Percentiles rank a stretch among this genome's conserved stretches.
phyloP scores from a whole-genome alignment of 164 flowering plant genomes.

The Nymphaea thermarum region DNA sequence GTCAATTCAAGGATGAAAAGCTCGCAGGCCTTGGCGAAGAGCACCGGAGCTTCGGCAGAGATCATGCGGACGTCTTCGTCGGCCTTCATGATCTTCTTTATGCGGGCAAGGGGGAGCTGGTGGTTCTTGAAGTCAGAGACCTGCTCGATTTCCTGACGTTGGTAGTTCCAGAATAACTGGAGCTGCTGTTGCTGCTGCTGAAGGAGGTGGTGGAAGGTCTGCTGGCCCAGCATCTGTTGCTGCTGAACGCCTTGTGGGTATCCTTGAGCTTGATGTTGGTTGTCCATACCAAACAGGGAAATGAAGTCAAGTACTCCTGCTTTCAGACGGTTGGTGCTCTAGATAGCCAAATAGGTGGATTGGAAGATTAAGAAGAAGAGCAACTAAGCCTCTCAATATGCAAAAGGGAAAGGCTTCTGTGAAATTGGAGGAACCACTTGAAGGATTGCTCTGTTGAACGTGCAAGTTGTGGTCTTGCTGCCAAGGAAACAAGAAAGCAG shows the following conservation, averaged over 20 bases:
- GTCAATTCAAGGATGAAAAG: constrained; percentile 89
- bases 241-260: constrained; percentile 3
- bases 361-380: too few species aligned
- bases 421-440: too few species aligned
- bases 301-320: too few species aligned
- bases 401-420: background rate
- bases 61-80: constrained; percentile 97
- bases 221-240: constrained; percentile 1
- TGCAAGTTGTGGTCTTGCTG: too few species aligned
- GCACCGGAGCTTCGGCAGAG: constrained; percentile 83
- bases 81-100: constrained; percentile 98
- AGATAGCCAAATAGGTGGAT: too few species aligned
- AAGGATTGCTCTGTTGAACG: too few species aligned
- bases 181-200: constrained; percentile 91
- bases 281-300: background rate
- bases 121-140: constrained; percentile 88
- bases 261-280: constrained; percentile 3
- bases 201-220: constrained; percentile 49
- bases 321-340: too few species aligned
- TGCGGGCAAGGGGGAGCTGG: constrained; percentile 81
- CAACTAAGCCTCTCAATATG: background rate
- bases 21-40: constrained; percentile 93
- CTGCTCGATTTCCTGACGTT: constrained; percentile 72
- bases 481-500: too few species aligned
- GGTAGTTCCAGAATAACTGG: constrained; percentile 83